Conservation (phyloP, 352 stramenopile genomes). For the Phytophthora macrochlamydospora region DNA sequence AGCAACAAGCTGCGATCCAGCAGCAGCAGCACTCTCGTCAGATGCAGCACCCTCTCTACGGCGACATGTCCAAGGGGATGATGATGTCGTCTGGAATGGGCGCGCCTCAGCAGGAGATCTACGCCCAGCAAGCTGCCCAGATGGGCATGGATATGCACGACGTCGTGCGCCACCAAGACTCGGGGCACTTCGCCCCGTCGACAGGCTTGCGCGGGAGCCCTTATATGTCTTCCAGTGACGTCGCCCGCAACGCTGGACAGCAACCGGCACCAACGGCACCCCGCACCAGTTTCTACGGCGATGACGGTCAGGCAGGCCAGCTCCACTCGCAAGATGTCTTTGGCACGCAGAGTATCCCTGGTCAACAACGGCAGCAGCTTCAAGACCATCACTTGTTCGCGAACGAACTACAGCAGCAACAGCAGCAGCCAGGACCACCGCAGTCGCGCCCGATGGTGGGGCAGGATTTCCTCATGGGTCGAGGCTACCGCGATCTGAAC, state of each 20-base stretch:
- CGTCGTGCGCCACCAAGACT: constrained; percentile 52
- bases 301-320: constrained; percentile 39
- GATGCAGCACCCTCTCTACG: constrained; percentile 61
- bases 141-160: constrained; percentile 68
- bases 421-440: constrained; percentile 37
- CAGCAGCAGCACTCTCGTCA: constrained; percentile 52
- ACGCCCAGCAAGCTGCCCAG: constrained; percentile 50
- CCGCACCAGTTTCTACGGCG: constrained; percentile 47
- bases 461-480: constrained; percentile 59
- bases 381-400: constrained; percentile 49
- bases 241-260: constrained; percentile 22
- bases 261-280: constrained; percentile 37
- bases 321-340: constrained; percentile 62
- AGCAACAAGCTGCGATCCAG: constrained; percentile 44
- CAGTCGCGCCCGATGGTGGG: constrained; percentile 40
- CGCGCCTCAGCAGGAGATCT: constrained; percentile 53
- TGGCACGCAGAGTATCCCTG: constrained; percentile 39
- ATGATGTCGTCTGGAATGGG: constrained; percentile 48
- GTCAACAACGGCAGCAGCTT: constrained; percentile 43
- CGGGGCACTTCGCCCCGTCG: constrained; percentile 34
- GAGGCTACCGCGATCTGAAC: constrained; percentile 53
- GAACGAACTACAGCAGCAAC: constrained; percentile 46
- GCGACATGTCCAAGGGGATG: constrained; percentile 57
- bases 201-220: constrained; percentile 23
- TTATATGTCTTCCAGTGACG: constrained; percentile 30